Evolutionary conservation across 1,139 yeast genomes (phyloP).

Genomic region (Geotrichum aggregatum): DNA sequence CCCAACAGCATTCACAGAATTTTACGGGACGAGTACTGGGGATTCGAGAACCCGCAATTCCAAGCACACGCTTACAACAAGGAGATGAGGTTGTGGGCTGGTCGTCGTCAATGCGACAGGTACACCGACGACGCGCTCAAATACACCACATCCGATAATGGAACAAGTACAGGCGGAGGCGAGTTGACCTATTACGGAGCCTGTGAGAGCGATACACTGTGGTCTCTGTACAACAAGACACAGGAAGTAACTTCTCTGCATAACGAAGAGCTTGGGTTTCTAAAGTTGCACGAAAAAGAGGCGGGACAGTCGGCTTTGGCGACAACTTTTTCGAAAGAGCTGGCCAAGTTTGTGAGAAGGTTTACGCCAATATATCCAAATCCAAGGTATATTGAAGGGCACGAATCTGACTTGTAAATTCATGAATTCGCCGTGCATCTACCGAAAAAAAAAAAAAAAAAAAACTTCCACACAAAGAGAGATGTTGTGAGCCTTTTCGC

Average conservation of each 20-base stretch:
- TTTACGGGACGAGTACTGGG: slow-evolving; percentile 39
- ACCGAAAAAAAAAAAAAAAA: not conserved
- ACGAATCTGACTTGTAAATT: not conserved
- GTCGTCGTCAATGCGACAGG: slow-evolving; percentile 25
- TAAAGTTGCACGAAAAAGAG: not conserved
- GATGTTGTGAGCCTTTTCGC: no score
- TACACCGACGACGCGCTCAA: slow-evolving; percentile 23
- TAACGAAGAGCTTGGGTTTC: slow-evolving; percentile 21
- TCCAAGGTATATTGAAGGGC: slow-evolving; percentile 3
- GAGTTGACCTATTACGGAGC: slow-evolving; percentile 32
- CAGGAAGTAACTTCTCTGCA: slow-evolving; percentile 28
- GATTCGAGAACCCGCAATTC: slow-evolving; percentile 23
- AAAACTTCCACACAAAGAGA: no score
- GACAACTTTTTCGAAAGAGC: not conserved
- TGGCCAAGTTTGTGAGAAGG: not conserved
- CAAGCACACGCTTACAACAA: slow-evolving; percentile 25
- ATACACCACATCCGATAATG: slow-evolving; percentile 17
- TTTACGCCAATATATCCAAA: not conserved
- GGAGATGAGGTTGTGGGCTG: slow-evolving; percentile 29
- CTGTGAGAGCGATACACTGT: slow-evolving; percentile 28
- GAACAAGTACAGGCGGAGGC: slow-evolving; percentile 13
- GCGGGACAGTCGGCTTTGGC: not conserved
- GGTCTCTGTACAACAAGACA: slow-evolving; percentile 27
- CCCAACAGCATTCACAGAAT: slow-evolving; percentile 50
- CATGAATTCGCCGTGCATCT: not conserved